A percentile compares a stretch with the other conserved stretches of the same genome.
phyloP scores from a whole-genome alignment of 768 basidiomycete genomes.

The Mycena floridula region DNA sequence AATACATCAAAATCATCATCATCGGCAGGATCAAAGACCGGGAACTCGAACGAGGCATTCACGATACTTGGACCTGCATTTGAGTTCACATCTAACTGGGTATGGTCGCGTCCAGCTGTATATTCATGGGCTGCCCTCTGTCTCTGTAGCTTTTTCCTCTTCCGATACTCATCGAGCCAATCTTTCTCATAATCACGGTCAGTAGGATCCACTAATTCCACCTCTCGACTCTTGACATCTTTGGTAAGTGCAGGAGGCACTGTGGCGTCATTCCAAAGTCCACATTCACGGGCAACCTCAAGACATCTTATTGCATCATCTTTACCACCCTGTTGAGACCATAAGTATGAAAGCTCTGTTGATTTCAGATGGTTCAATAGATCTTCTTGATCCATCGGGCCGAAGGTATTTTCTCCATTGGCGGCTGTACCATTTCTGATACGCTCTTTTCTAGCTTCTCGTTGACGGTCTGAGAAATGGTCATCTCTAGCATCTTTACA shows the following conservation, averaged over 20 bases:
- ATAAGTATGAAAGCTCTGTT: not conserved
- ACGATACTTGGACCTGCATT: not conserved
- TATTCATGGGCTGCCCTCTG: no score
- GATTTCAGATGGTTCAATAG: not conserved
- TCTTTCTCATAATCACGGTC: not conserved
- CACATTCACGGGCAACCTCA: not conserved
- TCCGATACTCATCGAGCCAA: not conserved
- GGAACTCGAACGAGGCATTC: not conserved
- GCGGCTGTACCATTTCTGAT: no score
- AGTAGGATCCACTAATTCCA: not conserved
- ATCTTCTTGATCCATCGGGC: not conserved
- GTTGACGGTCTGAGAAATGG: constrained; percentile 22
- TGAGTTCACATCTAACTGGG: not conserved
- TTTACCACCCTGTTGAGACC: not conserved
- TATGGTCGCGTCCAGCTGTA: not conserved
- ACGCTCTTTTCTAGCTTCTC: constrained; percentile 9
- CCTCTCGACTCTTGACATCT: not conserved
- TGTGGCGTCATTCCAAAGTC: no score
- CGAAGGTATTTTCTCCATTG: not conserved
- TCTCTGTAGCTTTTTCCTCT: not conserved
- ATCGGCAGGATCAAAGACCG: not conserved
- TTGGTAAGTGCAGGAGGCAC: not conserved
- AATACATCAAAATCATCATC: not conserved
- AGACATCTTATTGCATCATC: not conserved
- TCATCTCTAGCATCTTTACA: constrained; percentile 8